Evolutionary conservation across 192 early-diverging fungal species (phyloP), one percentile per base, ranked within the genome.

Genomic region (Rhizophagus prolifer): DNA sequence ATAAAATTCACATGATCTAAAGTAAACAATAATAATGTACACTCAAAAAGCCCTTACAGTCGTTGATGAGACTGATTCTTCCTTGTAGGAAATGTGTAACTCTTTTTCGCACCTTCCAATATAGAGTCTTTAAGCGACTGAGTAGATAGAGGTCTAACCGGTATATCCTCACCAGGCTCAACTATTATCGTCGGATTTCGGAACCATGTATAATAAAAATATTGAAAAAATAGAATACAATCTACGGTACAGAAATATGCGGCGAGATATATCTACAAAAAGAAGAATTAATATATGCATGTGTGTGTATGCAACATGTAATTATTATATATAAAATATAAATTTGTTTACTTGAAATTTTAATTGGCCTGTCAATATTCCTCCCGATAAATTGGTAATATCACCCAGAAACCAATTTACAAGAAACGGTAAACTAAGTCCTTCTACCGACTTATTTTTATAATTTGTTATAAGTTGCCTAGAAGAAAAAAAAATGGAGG

Each of bases 361-460:
- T n/a, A 90, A 87, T 78, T 94, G 94, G 9, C 88, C 69, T 36
- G 93, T 92, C 38, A 92, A 75, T 23, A 94, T 58, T 28, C 91
- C 89, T 14, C 92, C 94, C 58, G 91, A 75, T 5, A 94, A 78
- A 78, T 92, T 94, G 70, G 88, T 85, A 60, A 90, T 63, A 74
- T 95, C 94, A 26, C 88, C 88, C 21, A 85, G 74, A 10, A 93
- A 74, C 91, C 91, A 93, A 74, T 85, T 92, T 46, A 83, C 66
- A 38, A 93, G 60, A 70, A 93, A 93, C 6, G 79, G 80, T 34
- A 90, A 68, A 60, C 84, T 86, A 21, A 93, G 80, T 16, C 79
- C 78, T 16, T 86, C 80, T 13, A 82, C 79, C 47, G 80, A 82
- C 13, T 78, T 74, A 25, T 66, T 61, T 41, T 47, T 68, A 67